Base-by-base conservation (phyloP, 495 filamentous ascomycete species). In the Cercophora scortea region DNA sequence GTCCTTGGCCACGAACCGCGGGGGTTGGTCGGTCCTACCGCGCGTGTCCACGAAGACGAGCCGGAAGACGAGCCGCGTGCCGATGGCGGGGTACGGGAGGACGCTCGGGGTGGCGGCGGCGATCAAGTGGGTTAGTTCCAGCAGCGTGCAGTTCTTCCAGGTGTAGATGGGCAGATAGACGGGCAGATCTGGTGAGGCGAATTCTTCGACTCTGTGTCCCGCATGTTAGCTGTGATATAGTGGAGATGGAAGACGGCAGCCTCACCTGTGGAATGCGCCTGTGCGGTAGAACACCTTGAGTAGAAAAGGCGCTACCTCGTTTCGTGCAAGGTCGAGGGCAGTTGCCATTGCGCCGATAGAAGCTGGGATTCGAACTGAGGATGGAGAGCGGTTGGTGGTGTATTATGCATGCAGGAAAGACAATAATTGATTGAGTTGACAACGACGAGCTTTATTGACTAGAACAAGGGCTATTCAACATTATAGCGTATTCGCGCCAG, bases 251-350 rank as follows among this genome's bases (percentile, higher is more conserved):
- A 7, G 46, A 18, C 8, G 60, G 46, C 16, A 57, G 33, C 18
- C 4, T 45, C 79, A 86, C 84, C 80, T 76, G 74, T 91, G 87
- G 60, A 85, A 94, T 42, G 76, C 76, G 60, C 84, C 80, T 7
- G 71, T 76, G 52, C 83, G 79, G 71, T 94, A 94, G 75, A 92
- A 96, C 59, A 96, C 81, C 65, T 88, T 92, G 13, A 98, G 77
- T 61, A 91, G 82, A 74, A 96, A 95, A 39, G 93, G 93, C 2
- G 86, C 34, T 34, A 51, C 40, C n/a, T 55, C 42, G 32, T 45
- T n/a, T 32, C 19, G 25, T 18, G 19, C 5, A 13, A 38, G 36
- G 8, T 38, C 36, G 10, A 7, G 25, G 25, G 5, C 5, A 5
- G 25, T 25, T 5, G 25, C 25, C 25, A 25, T 25, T 25, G 25